Evolutionary conservation across 129 eudicot genomes (phyloP).

Genomic region (Centella asiatica): DNA sequence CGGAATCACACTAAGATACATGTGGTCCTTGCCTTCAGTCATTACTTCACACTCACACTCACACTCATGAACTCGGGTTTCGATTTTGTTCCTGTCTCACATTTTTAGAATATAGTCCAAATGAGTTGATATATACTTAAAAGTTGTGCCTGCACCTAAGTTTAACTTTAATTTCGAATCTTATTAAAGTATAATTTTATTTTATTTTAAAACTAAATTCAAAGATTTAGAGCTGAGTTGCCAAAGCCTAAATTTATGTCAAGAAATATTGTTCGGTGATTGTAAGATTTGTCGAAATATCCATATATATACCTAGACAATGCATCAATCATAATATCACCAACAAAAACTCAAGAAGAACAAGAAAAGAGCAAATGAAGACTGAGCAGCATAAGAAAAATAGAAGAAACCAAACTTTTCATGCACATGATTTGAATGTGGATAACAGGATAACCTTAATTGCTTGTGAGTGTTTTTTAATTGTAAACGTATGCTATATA

Average conservation of each 20-base stretch:
- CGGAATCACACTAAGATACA: too few species aligned
- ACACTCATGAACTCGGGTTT: conserved; percentile 48
- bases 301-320: conserved; percentile 50
- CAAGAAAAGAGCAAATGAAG: conserved; percentile 34
- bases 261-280: too few species aligned
- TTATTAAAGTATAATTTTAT: too few species aligned
- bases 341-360: conserved; percentile 10
- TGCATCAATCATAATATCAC: conserved; percentile 42
- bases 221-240: too few species aligned
- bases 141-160: too few species aligned
- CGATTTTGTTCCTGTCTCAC: background rate
- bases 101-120: too few species aligned
- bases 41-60: too few species aligned
- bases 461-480: conserved; percentile 36
- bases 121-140: background rate
- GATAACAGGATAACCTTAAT: conserved; percentile 61
- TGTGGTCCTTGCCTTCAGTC: background rate
- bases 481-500: conserved; percentile 57
- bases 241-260: too few species aligned
- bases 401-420: conserved; percentile 54
- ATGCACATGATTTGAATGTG: conserved; percentile 60
- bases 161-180: background rate
- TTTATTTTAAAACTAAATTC: too few species aligned
- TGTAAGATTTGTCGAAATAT: too few species aligned
- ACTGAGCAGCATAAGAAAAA: conserved; percentile 44